Evolutionary conservation across 768 basidiomycete genomes (phyloP).

Genomic region (Leccinum subgranulosum): DNA sequence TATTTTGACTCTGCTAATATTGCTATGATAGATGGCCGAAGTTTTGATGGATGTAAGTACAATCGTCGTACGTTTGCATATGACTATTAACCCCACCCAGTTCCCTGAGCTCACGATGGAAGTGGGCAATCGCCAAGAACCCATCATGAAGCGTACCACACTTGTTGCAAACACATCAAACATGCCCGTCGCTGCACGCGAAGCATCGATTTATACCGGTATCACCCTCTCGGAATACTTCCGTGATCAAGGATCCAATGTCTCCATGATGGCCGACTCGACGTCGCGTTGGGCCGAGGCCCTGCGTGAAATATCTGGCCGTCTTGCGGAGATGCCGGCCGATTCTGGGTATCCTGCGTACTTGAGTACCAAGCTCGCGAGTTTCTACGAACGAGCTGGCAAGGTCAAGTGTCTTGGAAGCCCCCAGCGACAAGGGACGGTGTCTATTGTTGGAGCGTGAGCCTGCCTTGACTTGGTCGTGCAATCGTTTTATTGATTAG

Average conservation of each 20-base stretch:
- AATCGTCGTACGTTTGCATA: slow-evolving; percentile 1
- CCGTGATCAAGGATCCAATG: slow-evolving; percentile 97
- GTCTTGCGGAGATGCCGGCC: slow-evolving; percentile 99
- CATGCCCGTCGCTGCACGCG: slow-evolving; percentile 99
- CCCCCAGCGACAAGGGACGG: slow-evolving; percentile 84
- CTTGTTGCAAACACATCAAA: slow-evolving; percentile 99
- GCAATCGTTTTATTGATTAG: slow-evolving; percentile 8
- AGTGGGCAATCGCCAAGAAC: slow-evolving; percentile 88
- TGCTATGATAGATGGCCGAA: slow-evolving; percentile 79
- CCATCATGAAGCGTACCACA: slow-evolving; percentile 99
- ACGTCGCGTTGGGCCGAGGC: slow-evolving; percentile 99
- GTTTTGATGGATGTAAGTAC: slow-evolving; percentile 89
- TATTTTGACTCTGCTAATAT: slow-evolving; percentile 37
- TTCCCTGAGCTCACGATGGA: slow-evolving; percentile 95
- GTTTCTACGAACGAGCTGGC: slow-evolving; percentile 98
- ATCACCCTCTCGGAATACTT: slow-evolving; percentile 99
- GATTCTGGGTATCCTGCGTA: slow-evolving; percentile 99
- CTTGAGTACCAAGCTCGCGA: slow-evolving; percentile 89
- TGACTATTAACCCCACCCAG: slow-evolving; percentile 25
- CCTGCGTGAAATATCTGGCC: slow-evolving; percentile 97
- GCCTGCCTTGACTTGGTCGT: slow-evolving; percentile 33
- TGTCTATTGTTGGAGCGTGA: slow-evolving; percentile 98
- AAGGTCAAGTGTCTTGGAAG: slow-evolving; percentile 92
- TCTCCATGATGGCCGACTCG: slow-evolving; percentile 99
- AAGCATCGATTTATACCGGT: slow-evolving; percentile 99